Conservation (phyloP, 2,329 filamentous ascomycete genomes). For the Dothidotthia symphoricarpi region DNA sequence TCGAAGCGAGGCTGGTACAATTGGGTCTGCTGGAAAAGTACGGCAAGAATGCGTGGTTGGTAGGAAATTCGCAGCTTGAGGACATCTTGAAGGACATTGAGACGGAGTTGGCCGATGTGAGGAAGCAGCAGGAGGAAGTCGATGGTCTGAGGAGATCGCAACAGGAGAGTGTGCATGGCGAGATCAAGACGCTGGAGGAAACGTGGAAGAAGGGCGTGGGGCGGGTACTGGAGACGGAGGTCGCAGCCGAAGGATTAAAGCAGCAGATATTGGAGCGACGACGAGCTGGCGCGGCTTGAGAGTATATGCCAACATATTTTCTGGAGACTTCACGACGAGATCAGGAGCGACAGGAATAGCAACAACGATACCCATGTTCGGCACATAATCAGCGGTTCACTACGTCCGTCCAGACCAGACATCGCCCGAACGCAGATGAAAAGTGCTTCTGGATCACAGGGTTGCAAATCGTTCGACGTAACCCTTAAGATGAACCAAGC, state of each 20-base stretch:
- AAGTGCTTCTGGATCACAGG: no score
- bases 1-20: constrained; percentile 57
- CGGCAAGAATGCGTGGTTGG: constrained; percentile 89
- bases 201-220: constrained; percentile 78
- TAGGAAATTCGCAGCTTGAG: constrained; percentile 79
- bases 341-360: no score
- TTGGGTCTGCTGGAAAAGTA: constrained; percentile 73
- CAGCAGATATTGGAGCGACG: constrained; percentile 39
- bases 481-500: no score
- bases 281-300: constrained; percentile 35
- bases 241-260: constrained; percentile 70
- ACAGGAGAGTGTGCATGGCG: constrained; percentile 70
- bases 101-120: constrained; percentile 67
- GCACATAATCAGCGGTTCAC: no score
- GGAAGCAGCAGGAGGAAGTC: constrained; percentile 68
- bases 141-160: constrained; percentile 66
- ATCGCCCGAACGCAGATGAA: no score
- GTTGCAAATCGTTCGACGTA: no score
- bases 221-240: constrained; percentile 78
- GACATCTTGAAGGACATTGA: constrained; percentile 68
- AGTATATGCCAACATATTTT: not conserved
- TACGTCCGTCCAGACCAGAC: no score
- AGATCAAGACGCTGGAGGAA: constrained; percentile 72
- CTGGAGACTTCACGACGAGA: not conserved
- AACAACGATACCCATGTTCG: no score